Evolutionary conservation across 352 stramenopile species (phyloP), one percentile per base, ranked within the genome.

Genomic region (Phytophthora multivora): DNA sequence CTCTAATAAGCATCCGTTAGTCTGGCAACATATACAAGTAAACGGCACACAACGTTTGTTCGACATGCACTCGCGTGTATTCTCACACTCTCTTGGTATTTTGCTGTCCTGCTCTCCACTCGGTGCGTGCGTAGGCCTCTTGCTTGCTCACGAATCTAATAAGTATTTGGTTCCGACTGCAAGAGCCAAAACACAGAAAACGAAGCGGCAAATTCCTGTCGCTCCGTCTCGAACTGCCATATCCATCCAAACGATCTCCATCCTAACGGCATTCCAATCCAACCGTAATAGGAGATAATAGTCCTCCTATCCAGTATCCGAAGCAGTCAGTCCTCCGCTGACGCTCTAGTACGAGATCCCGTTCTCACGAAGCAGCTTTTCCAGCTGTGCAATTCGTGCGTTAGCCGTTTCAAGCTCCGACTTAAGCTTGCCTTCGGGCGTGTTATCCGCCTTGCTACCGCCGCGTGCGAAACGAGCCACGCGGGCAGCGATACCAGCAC

Each of bases 341-440:
- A 61, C 51, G 33, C 30, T 75, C 69, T 80, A 95, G 76, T 93
- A 91, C 52, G 84, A 91, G 63, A 95, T 95, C 59, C 83, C 80
- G 55, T 88, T 83, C 48, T 84, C 70, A 63, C 69, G 69, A 57
- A 93, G 78, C 72, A 91, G 85, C 60, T 88, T 88, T 62, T 96
- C 88, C 41, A 96, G 62, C 48, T 94, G 75, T 30, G 83, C 80
- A 59, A 96, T 96, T 71, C 86, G 88, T 55, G 84, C 80, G 49
- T 94, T 93, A 36, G 88, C 88, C 12, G 78, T 73, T 10, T 93
- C 81, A 45, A 96, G 60, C 15, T 95, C 84, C n/a, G 70, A 57
- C 72, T 95, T 86, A 30, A 96, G 72, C 56, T 88, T 84, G 39
- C 70, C 70, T 50, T 90, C 80, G 6, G 75, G 52, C 38, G 71